Base-by-base conservation (phyloP, 2,329 filamentous ascomycete genomes). In the Pseudocercospora eumusae region DNA sequence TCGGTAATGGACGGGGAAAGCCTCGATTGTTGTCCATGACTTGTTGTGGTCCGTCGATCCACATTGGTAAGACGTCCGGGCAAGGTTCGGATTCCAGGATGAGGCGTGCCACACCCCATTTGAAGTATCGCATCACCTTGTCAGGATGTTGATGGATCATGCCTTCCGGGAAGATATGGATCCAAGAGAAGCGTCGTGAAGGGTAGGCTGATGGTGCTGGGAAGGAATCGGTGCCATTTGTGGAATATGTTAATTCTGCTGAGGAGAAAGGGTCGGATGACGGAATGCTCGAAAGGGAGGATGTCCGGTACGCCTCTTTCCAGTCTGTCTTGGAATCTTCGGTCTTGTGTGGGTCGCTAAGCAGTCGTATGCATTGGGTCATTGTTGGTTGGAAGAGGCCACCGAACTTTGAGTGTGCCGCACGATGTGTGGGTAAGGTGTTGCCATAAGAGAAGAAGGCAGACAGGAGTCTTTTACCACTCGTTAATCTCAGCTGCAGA, bases 111-210 rank as follows among this genome's bases (percentile, higher is more conserved):
- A 98, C 83, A 0, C 95, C 95, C 95, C 95, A 99, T 80, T 96
- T 97, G 85, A 98, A 98, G 79, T 99, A 99, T 28, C 95, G 89
- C 82, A 98, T 88, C 7, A 88, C 86, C 70, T 87, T 86, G 45
- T 87, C 81, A 1, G 89, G 84, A 68, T 92, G 88, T 78, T 99
- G 95, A 76, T 98, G 93, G 50, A 96, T 92, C 76, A 90, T 92
- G 53, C 92, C 95, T 78, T 99, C 95, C 11, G 95, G 95, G 76
- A 98, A 98, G 59, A 98, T 89, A 76, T 99, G 95, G 3, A 99
- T 81, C 95, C 95, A 99, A 49, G 86, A 86, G 75, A 90, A 84
- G 50, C 86, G 86, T 70, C 92, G 88, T 66, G 78, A 83, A 1
- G 85, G 76, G 74, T 90, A 93, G 53, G 87, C 84, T 1, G 91